Evolutionary conservation across 305 asterid genomes (phyloP), one percentile per base, ranked within the genome.

Genomic region (Rubia peregrina): DNA sequence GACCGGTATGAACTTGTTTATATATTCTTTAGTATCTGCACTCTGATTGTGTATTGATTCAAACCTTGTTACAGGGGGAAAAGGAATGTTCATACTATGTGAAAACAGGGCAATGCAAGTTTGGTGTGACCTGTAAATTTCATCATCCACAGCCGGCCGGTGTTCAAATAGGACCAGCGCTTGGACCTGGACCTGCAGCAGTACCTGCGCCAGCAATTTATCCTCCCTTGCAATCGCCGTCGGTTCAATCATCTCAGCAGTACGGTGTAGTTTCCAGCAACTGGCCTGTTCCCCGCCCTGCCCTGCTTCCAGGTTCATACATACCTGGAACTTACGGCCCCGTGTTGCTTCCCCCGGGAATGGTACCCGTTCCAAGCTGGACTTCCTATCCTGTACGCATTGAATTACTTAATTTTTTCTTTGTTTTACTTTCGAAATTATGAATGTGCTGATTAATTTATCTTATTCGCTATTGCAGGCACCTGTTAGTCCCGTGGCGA

Each of bases 91-190:
- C 88, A 6, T 90, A 88, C 80, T 95, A 85, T 76, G 80, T 80
- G 66, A 92, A 87, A 84, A 91, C 97, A 14, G 97, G 94, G 78
- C 88, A 87, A 67, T 90, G 97, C 87, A 95, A 95, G 77, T 95
- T 87, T 74, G 98, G 98, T 6, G 80, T 80, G 67, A 90, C 97
- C 77, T 92, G 98, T 84, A 95, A 88, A 85, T 91, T 76, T 83
- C 92, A 94, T 84, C 98, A 94, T 74, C 97, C 99, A 66, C 94
- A 83, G 84, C 96, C 88, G 51, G 86, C 87, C 63, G 92, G 87
- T 66, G 71, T 74, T 59, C 85, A 82, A 75, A 67, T 79, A 70
- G 83, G 80, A 65, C 86, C 89, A 44, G 75, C 41, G 41, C 41
- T 7, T 38, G 41, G 41, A 38, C 41, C 41, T 38, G 41, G 41